Evolutionary conservation across 192 early-diverging fungal genomes (phyloP).

Genomic region (Gryganskiella cystojenkinii): DNA sequence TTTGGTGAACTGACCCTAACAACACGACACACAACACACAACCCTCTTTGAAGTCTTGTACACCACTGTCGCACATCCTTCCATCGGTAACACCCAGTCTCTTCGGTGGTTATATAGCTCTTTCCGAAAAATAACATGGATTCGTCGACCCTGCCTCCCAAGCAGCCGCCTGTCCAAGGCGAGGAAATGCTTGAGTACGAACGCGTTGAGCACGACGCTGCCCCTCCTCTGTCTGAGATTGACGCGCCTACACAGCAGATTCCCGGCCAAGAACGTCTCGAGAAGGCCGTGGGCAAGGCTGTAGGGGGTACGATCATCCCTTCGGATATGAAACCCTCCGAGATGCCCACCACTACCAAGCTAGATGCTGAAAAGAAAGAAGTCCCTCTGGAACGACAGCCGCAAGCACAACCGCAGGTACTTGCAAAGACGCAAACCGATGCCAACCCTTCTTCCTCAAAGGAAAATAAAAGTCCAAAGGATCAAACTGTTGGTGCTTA

Average conservation of each 20-base stretch:
- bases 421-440: too few relatives aligned
- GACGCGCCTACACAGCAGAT: slow-evolving; percentile 15
- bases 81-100: background rate
- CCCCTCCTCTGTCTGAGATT: slow-evolving; percentile 9
- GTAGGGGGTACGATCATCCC: slow-evolving; percentile 38
- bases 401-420: slow-evolving; percentile 1
- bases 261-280: slow-evolving; percentile 18
- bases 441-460: too few relatives aligned
- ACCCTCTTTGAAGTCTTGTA: too few relatives aligned
- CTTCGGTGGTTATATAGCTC: background rate
- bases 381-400: background rate
- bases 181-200: background rate
- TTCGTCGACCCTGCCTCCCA: background rate
- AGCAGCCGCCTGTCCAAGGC: slow-evolving; percentile 20
- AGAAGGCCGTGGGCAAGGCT: slow-evolving; percentile 30
- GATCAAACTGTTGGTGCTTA: slow-evolving; percentile 26
- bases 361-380: slow-evolving; percentile 22
- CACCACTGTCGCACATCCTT: too few relatives aligned
- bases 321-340: slow-evolving; percentile 25
- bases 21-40: too few relatives aligned
- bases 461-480: too few relatives aligned
- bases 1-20: too few relatives aligned
- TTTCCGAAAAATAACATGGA: too few relatives aligned
- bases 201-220: slow-evolving; percentile 7
- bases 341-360: slow-evolving; percentile 22